Conservation (phyloP, 305 asterid genomes). For the Fraxinus greggii region DNA sequence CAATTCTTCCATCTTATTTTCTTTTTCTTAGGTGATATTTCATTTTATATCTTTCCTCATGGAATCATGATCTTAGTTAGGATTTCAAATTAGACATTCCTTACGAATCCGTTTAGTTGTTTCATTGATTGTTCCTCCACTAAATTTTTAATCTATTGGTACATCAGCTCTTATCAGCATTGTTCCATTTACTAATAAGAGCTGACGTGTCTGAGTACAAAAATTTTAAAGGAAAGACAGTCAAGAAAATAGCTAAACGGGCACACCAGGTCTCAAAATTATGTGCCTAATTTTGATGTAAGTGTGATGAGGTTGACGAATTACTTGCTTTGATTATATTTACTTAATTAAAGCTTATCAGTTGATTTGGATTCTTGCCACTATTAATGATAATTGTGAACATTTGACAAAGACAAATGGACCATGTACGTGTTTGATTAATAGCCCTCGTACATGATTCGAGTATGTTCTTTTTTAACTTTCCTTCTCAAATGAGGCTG, state of each 20-base stretch:
- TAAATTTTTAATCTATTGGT: not conserved
- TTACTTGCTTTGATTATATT: not conserved
- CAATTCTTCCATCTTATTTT: not conserved
- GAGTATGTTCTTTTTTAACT: not conserved
- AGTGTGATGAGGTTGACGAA: not conserved
- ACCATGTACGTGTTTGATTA: not conserved
- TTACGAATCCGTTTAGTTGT: too few relatives aligned
- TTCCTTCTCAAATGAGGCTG: not conserved
- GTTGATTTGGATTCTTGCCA: not conserved
- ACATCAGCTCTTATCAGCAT: not conserved
- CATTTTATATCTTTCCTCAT: not conserved
- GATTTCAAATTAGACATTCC: not conserved
- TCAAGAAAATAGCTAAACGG: not conserved
- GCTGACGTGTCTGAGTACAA: not conserved
- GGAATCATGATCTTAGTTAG: not conserved
- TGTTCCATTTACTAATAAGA: not conserved
- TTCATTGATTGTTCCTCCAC: not conserved
- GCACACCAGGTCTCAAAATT: not conserved
- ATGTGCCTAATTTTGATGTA: not conserved
- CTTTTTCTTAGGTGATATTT: not conserved
- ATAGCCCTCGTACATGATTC: not conserved
- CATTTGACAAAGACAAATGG: not conserved
- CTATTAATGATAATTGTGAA: not conserved
- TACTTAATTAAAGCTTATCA: not conserved
- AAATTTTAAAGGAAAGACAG: not conserved